These are phyloP conservation scores for Rachicladosporium sp. DNA, from an alignment of 2,329 filamentous ascomycete genomes.

Conservation along the genomic window DNA sequence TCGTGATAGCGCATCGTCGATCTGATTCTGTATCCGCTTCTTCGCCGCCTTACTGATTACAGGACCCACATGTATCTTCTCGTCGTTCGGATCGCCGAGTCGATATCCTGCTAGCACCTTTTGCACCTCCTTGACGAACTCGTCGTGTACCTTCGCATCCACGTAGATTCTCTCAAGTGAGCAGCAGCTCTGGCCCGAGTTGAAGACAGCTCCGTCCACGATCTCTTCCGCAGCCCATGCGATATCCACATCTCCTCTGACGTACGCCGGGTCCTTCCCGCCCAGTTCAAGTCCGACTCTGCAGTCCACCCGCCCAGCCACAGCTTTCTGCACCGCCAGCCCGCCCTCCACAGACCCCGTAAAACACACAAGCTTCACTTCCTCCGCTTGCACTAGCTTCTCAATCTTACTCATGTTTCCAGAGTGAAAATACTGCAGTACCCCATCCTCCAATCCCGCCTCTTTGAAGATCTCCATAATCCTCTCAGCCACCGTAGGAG, in stretches of 20 bases:
- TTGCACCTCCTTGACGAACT: slow-evolving; percentile 67
- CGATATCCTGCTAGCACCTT: slow-evolving; percentile 67
- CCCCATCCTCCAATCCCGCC: slow-evolving; percentile 69
- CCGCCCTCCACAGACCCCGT: slow-evolving; percentile 86
- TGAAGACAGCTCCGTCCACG: slow-evolving; percentile 92
- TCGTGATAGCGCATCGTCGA: slow-evolving; percentile 69
- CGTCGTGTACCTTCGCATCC: slow-evolving; percentile 68
- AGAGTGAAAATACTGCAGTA: slow-evolving; percentile 86
- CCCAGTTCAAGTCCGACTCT: slow-evolving; percentile 83
- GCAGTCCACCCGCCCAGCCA: slow-evolving; percentile 64
- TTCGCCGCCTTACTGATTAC: slow-evolving; percentile 74
- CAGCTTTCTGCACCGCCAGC: slow-evolving; percentile 72
- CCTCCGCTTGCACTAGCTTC: slow-evolving; percentile 62
- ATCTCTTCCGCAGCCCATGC: slow-evolving; percentile 89
- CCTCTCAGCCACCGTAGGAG: slow-evolving; percentile 81
- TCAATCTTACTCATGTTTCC: slow-evolving; percentile 69
- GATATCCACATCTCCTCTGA: slow-evolving; percentile 74
- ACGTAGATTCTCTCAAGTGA: slow-evolving; percentile 88
- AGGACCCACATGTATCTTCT: slow-evolving; percentile 70
- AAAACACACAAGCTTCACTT: slow-evolving; percentile 75
- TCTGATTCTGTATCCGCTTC: slow-evolving; percentile 62
- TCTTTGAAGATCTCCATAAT: slow-evolving; percentile 63
- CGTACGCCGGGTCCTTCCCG: slow-evolving; percentile 88
- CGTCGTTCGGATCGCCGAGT: slow-evolving; percentile 76
- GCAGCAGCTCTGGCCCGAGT: slow-evolving; percentile 97